These are phyloP conservation scores for Clarireedia homoeocarpa DNA, from an alignment of 2,329 filamentous ascomycete species.

Conservation along the genomic window DNA sequence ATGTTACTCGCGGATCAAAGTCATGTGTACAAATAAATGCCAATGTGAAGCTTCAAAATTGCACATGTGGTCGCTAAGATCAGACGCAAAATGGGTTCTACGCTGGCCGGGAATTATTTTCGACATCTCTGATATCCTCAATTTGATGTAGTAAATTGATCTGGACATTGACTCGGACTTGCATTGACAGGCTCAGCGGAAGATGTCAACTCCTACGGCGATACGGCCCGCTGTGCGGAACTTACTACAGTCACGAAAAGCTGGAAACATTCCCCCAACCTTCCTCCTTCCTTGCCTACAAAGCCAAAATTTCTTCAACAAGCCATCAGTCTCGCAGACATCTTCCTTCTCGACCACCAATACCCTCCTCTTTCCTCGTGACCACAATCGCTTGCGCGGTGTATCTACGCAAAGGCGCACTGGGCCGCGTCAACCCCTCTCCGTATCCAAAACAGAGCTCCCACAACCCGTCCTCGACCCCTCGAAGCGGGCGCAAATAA, in stretches of 20 bases:
- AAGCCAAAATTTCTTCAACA: constrained; percentile 6
- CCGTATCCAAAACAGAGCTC: constrained; percentile 62
- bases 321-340: constrained; percentile 18
- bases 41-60: not conserved
- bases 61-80: not conserved
- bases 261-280: constrained; percentile 18
- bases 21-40: constrained; percentile 4
- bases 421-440: constrained; percentile 66
- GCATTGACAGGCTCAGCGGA: constrained; percentile 16
- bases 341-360: constrained; percentile 28
- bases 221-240: constrained; percentile 20
- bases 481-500: constrained; percentile 45
- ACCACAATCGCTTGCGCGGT: constrained; percentile 73
- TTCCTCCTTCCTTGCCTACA: constrained; percentile 29
- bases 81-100: not conserved
- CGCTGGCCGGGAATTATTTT: constrained; percentile 3
- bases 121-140: constrained; percentile 14
- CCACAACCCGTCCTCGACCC: constrained; percentile 61
- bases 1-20: not conserved
- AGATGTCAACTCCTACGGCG: constrained; percentile 25
- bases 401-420: constrained; percentile 74
- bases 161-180: constrained; percentile 3
- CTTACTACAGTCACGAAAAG: constrained; percentile 15
- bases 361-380: constrained; percentile 38
- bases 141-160: not conserved